Evolutionary conservation across 2,329 filamentous ascomycete genomes (phyloP).

Genomic region (Pseudovirgaria hyperparasitica): DNA sequence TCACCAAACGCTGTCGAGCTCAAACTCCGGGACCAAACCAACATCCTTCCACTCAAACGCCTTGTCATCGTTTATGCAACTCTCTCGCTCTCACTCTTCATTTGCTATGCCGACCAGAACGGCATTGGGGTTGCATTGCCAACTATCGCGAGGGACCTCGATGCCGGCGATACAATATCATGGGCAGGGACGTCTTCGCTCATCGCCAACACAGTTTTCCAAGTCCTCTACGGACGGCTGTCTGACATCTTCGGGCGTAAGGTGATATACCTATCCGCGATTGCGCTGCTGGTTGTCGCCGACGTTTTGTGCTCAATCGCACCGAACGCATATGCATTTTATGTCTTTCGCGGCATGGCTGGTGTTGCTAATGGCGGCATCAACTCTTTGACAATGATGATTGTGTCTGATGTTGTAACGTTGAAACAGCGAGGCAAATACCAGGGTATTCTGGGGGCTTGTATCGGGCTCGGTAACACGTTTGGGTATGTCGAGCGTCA

Average conservation of each 20-base stretch:
- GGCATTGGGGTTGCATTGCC: conserved; percentile 34
- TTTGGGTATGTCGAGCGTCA: conserved; percentile 23
- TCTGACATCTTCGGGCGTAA: conserved; percentile 53
- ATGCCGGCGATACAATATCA: conserved; percentile 37
- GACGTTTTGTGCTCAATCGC: conserved; percentile 46
- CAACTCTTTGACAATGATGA: conserved; percentile 50
- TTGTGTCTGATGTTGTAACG: conserved; percentile 47
- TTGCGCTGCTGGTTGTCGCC: conserved; percentile 39
- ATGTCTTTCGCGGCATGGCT: conserved; percentile 45
- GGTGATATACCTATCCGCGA: conserved; percentile 39
- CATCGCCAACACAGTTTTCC: conserved; percentile 49
- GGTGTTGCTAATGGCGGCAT: conserved; percentile 48
- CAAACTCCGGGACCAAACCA: conserved; percentile 42
- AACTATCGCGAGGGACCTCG: conserved; percentile 22
- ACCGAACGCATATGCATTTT: conserved; percentile 41
- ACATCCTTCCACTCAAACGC: conserved; percentile 40
- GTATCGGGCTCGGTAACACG: conserved; percentile 33
- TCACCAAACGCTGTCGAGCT: conserved; percentile 26
- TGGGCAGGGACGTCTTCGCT: conserved; percentile 43
- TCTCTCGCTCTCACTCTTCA: conserved; percentile 40
- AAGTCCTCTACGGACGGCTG: conserved; percentile 50
- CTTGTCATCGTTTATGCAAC: conserved; percentile 39
- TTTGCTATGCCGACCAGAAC: conserved; percentile 46
- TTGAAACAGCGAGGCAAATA: conserved; percentile 45
- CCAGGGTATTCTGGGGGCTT: conserved; percentile 33